Evolutionary conservation across 2,329 filamentous ascomycete genomes (phyloP).

Genomic region (Pseudomassariella vexata): DNA sequence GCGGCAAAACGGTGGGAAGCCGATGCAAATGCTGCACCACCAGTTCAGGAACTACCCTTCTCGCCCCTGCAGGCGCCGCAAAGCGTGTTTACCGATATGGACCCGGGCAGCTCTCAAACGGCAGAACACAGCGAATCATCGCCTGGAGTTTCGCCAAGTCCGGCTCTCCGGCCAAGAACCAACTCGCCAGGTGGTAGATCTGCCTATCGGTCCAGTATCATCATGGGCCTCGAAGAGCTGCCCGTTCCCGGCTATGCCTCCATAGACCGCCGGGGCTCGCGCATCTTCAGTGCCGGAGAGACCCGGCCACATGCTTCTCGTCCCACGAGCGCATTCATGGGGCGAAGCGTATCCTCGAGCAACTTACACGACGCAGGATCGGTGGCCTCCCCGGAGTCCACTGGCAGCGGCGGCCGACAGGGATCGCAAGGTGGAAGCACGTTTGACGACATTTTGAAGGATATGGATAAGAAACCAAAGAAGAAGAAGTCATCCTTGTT

Average conservation of each 20-base stretch:
- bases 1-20: slow-evolving; percentile 27
- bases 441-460: slow-evolving; percentile 28
- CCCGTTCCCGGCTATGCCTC: slow-evolving; percentile 15
- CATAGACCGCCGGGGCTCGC: slow-evolving; percentile 15
- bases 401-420: slow-evolving; percentile 15
- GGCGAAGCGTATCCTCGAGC: slow-evolving; percentile 23
- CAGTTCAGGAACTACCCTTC: slow-evolving; percentile 15
- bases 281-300: slow-evolving; percentile 19
- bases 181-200: slow-evolving; percentile 18
- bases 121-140: slow-evolving; percentile 23
- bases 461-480: slow-evolving; percentile 25
- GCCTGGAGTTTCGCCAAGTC: slow-evolving; percentile 16
- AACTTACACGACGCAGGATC: slow-evolving; percentile 19
- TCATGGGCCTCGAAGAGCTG: slow-evolving; percentile 25
- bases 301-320: slow-evolving; percentile 16
- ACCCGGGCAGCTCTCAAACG: slow-evolving; percentile 17
- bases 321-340: slow-evolving; percentile 18
- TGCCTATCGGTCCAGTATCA: slow-evolving; percentile 24
- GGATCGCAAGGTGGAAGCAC: slow-evolving; percentile 23
- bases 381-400: slow-evolving; percentile 11
- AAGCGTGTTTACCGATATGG: slow-evolving; percentile 24
- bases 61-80: slow-evolving; percentile 23
- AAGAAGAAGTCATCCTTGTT: slow-evolving; percentile 28
- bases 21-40: slow-evolving; percentile 15
- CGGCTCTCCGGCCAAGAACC: slow-evolving; percentile 18